Percentiles rank a stretch among this genome's conserved stretches.
phyloP scores from a whole-genome alignment of 2,329 filamentous ascomycete genomes.

The Pyricularia sp. region DNA sequence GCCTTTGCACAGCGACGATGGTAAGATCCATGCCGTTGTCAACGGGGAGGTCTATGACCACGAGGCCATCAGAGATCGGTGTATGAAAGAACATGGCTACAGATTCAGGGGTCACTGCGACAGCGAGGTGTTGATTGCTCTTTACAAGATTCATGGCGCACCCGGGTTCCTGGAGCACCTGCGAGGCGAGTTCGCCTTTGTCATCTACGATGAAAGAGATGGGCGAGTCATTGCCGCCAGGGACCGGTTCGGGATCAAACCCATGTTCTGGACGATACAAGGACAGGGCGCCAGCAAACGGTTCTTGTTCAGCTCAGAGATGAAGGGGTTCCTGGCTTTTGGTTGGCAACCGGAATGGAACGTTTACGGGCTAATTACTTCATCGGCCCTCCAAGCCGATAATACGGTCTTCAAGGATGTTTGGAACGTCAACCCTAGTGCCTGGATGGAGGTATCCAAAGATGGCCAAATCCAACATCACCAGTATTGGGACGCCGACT shows the following conservation, averaged over 20 bases:
- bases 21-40: conserved; percentile 42
- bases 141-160: conserved; percentile 38
- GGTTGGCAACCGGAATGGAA: conserved; percentile 45
- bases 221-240: conserved; percentile 35
- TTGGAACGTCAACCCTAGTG: conserved; percentile 30
- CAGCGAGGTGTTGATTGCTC: conserved; percentile 41
- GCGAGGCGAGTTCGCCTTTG: conserved; percentile 44
- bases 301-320: conserved; percentile 40
- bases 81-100: conserved; percentile 26
- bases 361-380: conserved; percentile 31
- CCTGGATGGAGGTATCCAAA: conserved; percentile 27
- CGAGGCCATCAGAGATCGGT: conserved; percentile 29
- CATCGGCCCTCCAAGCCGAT: conserved; percentile 31
- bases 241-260: conserved; percentile 49
- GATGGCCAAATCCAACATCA: conserved; percentile 26
- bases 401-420: conserved; percentile 42
- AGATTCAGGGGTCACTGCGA: conserved; percentile 36
- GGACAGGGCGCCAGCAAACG: conserved; percentile 14
- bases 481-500: conserved; percentile 44
- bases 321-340: conserved; percentile 42
- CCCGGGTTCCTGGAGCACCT: conserved; percentile 27
- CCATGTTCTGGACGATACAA: conserved; percentile 39
- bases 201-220: conserved; percentile 35
- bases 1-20: conserved; percentile 29
- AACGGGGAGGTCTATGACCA: conserved; percentile 52